Conservation (phyloP, 306 rosid species). For the Phaseolus lunatus region DNA sequence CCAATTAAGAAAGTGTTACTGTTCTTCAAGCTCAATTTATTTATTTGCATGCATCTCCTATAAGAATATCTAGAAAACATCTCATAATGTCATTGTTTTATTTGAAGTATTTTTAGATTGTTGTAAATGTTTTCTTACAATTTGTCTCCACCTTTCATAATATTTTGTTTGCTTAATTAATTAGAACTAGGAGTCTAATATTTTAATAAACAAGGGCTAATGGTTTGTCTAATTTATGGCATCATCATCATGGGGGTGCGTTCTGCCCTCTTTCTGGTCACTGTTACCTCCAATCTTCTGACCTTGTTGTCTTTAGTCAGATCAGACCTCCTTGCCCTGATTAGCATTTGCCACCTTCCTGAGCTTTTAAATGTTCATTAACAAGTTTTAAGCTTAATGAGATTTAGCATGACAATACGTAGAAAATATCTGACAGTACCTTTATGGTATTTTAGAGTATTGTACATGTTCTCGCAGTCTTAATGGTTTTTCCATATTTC, state of each 20-base stretch:
- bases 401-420: background rate
- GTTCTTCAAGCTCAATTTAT: conserved; percentile 5
- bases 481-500: background rate
- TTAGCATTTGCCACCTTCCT: background rate
- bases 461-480: background rate
- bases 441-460: background rate
- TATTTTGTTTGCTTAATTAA: conserved; percentile 9
- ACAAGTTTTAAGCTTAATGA: background rate
- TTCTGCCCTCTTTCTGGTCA: background rate
- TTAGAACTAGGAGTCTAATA: background rate
- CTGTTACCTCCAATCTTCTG: background rate
- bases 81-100: background rate
- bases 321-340: background rate
- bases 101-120: background rate
- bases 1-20: background rate
- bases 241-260: background rate
- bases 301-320: background rate
- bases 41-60: conserved; percentile 9
- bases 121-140: background rate
- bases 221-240: background rate
- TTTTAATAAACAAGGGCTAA: background rate
- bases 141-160: background rate
- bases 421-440: background rate
- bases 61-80: background rate
- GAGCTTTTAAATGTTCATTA: background rate